These are phyloP conservation scores for Conticribra guillardii DNA, from an alignment of 108 stramenopile genomes.

Conservation along the genomic window DNA sequence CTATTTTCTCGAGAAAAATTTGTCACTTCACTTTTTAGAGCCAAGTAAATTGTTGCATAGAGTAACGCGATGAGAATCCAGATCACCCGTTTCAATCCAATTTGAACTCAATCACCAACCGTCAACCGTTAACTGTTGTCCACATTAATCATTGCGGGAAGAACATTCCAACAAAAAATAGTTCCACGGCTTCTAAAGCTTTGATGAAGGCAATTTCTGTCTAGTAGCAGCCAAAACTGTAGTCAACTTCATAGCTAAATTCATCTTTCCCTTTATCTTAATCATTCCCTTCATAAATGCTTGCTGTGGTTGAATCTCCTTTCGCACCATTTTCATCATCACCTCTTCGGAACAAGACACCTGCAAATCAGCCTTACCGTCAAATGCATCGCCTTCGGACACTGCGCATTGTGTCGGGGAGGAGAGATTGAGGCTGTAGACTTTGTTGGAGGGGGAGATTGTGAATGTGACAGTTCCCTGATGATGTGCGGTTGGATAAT, in stretches of 20 bases:
- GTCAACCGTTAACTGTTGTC: too few relatives aligned
- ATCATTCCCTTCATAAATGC: slow-evolving; percentile 63
- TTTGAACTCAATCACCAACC: too few relatives aligned
- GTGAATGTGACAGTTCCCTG: slow-evolving; percentile 47
- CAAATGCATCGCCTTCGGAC: slow-evolving; percentile 36
- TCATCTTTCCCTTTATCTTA: slow-evolving; percentile 88
- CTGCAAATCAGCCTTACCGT: slow-evolving; percentile 35
- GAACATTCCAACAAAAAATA: too few relatives aligned
- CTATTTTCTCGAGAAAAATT: too few relatives aligned
- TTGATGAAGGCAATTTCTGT: slow-evolving; percentile 56
- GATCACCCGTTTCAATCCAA: too few relatives aligned
- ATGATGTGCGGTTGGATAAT: too few relatives aligned
- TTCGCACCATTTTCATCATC: slow-evolving; percentile 49
- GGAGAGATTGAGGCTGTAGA: slow-evolving; percentile 46
- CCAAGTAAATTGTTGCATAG: too few relatives aligned
- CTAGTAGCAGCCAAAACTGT: slow-evolving; percentile 75
- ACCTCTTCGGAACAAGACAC: slow-evolving; percentile 37
- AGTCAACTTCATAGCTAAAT: slow-evolving; percentile 82
- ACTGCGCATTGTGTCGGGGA: slow-evolving; percentile 26
- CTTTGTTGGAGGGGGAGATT: slow-evolving; percentile 24
- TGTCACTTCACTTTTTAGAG: too few relatives aligned
- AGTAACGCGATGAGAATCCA: too few relatives aligned
- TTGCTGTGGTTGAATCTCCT: slow-evolving; percentile 55
- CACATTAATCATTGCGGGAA: too few relatives aligned
- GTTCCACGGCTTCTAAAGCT: too few relatives aligned